phyloP scores from a whole-genome alignment of 2,329 filamentous ascomycete species.

The Apiospora arundinis region DNA sequence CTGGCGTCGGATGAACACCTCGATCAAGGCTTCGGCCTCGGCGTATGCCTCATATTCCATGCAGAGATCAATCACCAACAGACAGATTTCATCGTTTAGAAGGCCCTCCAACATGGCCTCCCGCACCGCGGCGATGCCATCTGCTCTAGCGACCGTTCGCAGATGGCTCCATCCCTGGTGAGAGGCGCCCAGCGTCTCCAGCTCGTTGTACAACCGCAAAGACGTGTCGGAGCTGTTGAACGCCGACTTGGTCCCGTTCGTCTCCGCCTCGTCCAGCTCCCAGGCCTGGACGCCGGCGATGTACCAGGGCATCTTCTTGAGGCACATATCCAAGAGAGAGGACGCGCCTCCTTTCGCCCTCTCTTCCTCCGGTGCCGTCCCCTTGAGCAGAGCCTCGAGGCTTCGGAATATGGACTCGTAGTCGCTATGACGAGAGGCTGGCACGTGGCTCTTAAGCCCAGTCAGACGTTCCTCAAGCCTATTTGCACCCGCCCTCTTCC shows the following conservation, averaged over 20 bases:
- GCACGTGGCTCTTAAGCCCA: constrained; percentile 39
- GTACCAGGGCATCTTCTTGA: constrained; percentile 55
- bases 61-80: constrained; percentile 50
- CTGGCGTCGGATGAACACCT: constrained; percentile 40
- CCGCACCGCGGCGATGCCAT: constrained; percentile 51
- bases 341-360: constrained; percentile 40
- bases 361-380: constrained; percentile 40
- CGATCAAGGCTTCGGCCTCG: constrained; percentile 51
- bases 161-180: constrained; percentile 54
- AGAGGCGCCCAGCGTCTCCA: constrained; percentile 51
- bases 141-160: constrained; percentile 51
- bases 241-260: constrained; percentile 43
- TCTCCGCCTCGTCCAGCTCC: constrained; percentile 46
- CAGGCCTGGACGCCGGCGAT: constrained; percentile 52
- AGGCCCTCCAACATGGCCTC: constrained; percentile 50
- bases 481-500: constrained; percentile 25
- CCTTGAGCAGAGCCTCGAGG: constrained; percentile 51
- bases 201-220: constrained; percentile 53
- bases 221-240: constrained; percentile 47
- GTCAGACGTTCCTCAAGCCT: constrained; percentile 43
- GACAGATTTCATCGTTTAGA: constrained; percentile 47
- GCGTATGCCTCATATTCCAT: constrained; percentile 40
- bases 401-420: constrained; percentile 53
- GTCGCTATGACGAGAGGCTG: constrained; percentile 42
- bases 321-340: constrained; percentile 56